phyloP scores from a whole-genome alignment of 306 rosid species.

The Lathyrus oleraceus region DNA sequence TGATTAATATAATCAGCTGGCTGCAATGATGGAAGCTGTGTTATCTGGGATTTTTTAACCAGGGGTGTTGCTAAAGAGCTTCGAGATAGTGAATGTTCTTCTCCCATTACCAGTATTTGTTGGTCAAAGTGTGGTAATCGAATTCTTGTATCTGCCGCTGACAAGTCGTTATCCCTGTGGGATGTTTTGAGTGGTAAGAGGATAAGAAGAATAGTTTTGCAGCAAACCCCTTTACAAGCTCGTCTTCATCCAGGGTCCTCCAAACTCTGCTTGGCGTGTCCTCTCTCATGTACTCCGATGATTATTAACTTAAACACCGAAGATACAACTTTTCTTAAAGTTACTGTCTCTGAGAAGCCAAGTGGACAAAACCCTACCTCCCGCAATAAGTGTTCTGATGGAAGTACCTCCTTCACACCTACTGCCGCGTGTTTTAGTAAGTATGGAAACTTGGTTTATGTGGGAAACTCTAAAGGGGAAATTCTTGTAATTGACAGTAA shows the following conservation, averaged over 20 bases:
- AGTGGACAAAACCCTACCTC: slow-evolving; percentile 54
- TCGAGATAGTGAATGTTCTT: slow-evolving; percentile 67
- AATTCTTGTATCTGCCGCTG: slow-evolving; percentile 79
- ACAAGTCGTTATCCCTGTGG: slow-evolving; percentile 84
- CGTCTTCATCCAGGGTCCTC: slow-evolving; percentile 93
- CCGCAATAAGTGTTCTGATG: slow-evolving; percentile 77
- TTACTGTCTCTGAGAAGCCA: slow-evolving; percentile 59
- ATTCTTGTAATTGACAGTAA: slow-evolving; percentile 72
- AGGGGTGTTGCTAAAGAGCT: slow-evolving; percentile 95
- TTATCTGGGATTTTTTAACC: slow-evolving; percentile 94
- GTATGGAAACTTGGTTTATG: slow-evolving; percentile 75
- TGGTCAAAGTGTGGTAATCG: slow-evolving; percentile 40
- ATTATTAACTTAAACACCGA: slow-evolving; percentile 82
- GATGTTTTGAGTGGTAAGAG: slow-evolving; percentile 74
- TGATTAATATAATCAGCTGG: slow-evolving; percentile 68
- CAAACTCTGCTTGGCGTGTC: slow-evolving; percentile 86
- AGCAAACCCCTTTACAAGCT: slow-evolving; percentile 84
- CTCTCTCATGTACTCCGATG: slow-evolving; percentile 92
- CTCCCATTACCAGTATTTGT: slow-evolving; percentile 48
- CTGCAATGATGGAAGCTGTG: slow-evolving; percentile 89
- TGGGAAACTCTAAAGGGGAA: slow-evolving; percentile 98
- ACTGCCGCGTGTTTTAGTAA: slow-evolving; percentile 96
- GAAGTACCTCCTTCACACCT: slow-evolving; percentile 70
- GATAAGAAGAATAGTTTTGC: slow-evolving; percentile 58
- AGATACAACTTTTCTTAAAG: slow-evolving; percentile 65